A percentile compares a stretch with the other conserved stretches of the same genome.
Evolutionary conservation across 78 protist genomes (phyloP).

Genomic region (Dictyostelium discoideum): dicty_2.7 NC_007090.3:3225501-3226000

Average conservation of each 20-base stretch:
- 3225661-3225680: constrained; percentile 29
- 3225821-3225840: constrained; percentile 38
- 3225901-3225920: neutral
- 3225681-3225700: neutral
- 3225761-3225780: constrained; percentile 22
- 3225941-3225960: constrained; percentile 46
- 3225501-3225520: neutral
- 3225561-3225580: constrained; percentile 9
- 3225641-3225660: constrained; percentile 74
- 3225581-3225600: constrained; percentile 2
- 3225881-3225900: neutral
- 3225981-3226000: neutral
- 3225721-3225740: neutral
- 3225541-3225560: constrained; percentile 55
- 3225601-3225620: constrained; percentile 22
- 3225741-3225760: neutral
- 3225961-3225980: constrained; percentile 30
- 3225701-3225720: neutral
- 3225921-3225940: constrained; percentile 7
- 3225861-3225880: constrained; percentile 15
- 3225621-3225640: constrained; percentile 70
- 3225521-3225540: neutral
- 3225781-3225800: neutral
- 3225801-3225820: constrained; percentile 11
- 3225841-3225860: constrained; percentile 9